These are phyloP conservation scores for Nemania diffusa DNA, from an alignment of 2,329 filamentous ascomycete species.

Conservation along the genomic window DNA sequence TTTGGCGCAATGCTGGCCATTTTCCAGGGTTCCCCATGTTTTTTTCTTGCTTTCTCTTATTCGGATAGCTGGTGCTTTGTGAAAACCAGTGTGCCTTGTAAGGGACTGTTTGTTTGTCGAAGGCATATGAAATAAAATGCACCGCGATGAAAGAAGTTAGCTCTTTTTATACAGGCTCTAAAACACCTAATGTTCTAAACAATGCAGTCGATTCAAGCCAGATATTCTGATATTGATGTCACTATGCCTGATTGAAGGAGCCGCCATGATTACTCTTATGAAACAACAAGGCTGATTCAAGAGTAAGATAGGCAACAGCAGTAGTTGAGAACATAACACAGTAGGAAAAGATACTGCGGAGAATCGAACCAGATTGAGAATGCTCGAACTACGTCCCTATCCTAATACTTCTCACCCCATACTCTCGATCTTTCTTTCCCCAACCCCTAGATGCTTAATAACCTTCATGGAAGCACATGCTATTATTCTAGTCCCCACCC, in stretches of 20 bases:
- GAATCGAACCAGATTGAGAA: neutral
- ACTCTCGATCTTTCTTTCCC: neutral
- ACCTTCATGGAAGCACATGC: neutral
- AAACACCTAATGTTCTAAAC: neutral
- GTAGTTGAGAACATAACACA: neutral
- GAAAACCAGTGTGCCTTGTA: neutral
- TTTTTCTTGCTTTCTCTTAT: neutral
- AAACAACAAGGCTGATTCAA: neutral
- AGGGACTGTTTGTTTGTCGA: neutral
- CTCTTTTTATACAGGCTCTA: neutral
- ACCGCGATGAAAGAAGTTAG: neutral
- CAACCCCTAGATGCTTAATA: neutral
- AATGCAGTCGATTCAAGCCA: conserved; percentile 8
- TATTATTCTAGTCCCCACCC: neutral
- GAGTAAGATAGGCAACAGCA: neutral
- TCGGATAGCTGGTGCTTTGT: neutral
- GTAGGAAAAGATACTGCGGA: neutral
- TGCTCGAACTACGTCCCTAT: neutral
- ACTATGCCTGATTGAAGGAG: neutral
- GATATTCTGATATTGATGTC: neutral
- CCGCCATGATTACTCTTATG: neutral
- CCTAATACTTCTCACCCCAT: neutral
- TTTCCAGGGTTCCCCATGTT: neutral
- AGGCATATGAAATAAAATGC: neutral
- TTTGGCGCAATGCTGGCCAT: neutral